A percentile compares a stretch with the other conserved stretches of the same genome.
Conservation (phyloP, 2,329 filamentous ascomycete genomes). For the Malbranchea cinnamomea region DNA sequence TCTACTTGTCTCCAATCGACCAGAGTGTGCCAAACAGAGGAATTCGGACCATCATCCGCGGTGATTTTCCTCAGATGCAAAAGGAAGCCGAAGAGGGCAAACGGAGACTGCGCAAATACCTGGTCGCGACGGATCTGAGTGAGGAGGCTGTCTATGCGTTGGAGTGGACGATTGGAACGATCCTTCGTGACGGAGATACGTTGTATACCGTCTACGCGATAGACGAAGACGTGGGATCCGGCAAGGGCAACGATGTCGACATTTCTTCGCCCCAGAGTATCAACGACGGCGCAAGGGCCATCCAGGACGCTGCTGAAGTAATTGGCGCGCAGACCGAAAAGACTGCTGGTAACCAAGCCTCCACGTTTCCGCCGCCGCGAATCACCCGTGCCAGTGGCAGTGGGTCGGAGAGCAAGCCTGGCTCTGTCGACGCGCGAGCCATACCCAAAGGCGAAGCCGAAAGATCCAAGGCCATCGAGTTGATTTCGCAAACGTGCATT, state of each 20-base stretch:
- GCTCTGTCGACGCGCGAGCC: constrained; percentile 36
- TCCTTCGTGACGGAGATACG: constrained; percentile 85
- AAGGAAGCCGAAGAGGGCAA: constrained; percentile 65
- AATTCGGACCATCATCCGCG: constrained; percentile 78
- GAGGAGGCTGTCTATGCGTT: constrained; percentile 89
- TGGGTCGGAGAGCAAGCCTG: constrained; percentile 23
- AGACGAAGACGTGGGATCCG: constrained; percentile 56
- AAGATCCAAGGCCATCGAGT: constrained; percentile 62
- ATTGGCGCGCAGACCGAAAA: constrained; percentile 48
- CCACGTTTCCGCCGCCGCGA: neutral
- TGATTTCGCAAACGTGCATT: constrained; percentile 73
- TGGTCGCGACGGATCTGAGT: constrained; percentile 91
- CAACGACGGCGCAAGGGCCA: constrained; percentile 58
- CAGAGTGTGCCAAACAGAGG: constrained; percentile 65
- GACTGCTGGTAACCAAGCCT: constrained; percentile 24
- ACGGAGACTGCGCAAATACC: constrained; percentile 69
- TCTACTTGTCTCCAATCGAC: constrained; percentile 63
- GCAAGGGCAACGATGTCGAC: constrained; percentile 28
- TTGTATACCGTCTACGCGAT: constrained; percentile 86
- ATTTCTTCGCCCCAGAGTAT: constrained; percentile 35
- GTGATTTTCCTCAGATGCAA: constrained; percentile 64
- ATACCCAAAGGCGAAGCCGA: constrained; percentile 57
- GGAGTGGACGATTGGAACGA: constrained; percentile 94
- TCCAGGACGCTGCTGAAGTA: constrained; percentile 59
- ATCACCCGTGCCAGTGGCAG: constrained; percentile 13